Evolutionary conservation across 441 rosid species (phyloP).

Genomic region (Euphorbia schlechtendalii): DNA sequence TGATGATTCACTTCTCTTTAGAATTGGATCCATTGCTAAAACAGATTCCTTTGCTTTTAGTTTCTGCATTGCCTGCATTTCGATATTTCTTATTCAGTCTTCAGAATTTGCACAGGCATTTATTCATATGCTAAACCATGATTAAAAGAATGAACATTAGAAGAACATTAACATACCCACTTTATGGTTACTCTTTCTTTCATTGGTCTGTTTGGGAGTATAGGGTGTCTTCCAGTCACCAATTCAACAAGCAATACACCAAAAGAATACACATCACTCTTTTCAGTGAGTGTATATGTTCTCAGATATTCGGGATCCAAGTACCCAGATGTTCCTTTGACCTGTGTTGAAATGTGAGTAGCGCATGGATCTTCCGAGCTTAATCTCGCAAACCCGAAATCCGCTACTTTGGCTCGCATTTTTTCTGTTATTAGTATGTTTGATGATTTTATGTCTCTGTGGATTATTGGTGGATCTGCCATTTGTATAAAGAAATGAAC

Average conservation of each 20-base stretch:
- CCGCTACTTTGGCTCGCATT: slow-evolving; percentile 53
- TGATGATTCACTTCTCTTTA: slow-evolving; percentile 61
- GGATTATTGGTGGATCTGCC: slow-evolving; percentile 81
- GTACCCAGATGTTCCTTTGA: slow-evolving; percentile 66
- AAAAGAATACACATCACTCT: slow-evolving; percentile 68
- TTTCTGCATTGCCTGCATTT: slow-evolving; percentile 39
- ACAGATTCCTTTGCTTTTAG: slow-evolving; percentile 52
- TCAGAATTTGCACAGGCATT: background rate
- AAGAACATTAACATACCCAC: slow-evolving; percentile 46
- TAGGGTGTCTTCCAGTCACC: slow-evolving; percentile 56
- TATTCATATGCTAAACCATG: background rate
- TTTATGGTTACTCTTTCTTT: slow-evolving; percentile 42
- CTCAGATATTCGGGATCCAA: slow-evolving; percentile 63
- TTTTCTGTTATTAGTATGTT: slow-evolving; percentile 60
- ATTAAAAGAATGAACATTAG: background rate
- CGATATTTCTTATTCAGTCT: background rate
- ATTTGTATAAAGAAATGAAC: slow-evolving; percentile 4
- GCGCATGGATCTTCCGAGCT: slow-evolving; percentile 33
- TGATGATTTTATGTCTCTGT: slow-evolving; percentile 80
- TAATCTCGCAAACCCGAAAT: slow-evolving; percentile 56
- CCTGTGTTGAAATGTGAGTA: slow-evolving; percentile 59
- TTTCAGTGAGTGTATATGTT: slow-evolving; percentile 57
- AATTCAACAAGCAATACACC: slow-evolving; percentile 62
- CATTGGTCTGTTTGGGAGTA: slow-evolving; percentile 34
- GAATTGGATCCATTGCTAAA: slow-evolving; percentile 63